A percentile compares a stretch with the other conserved stretches of the same genome.
Evolutionary conservation across 129 eudicot genomes (phyloP).

Genomic region (Silybum marianum): DNA sequence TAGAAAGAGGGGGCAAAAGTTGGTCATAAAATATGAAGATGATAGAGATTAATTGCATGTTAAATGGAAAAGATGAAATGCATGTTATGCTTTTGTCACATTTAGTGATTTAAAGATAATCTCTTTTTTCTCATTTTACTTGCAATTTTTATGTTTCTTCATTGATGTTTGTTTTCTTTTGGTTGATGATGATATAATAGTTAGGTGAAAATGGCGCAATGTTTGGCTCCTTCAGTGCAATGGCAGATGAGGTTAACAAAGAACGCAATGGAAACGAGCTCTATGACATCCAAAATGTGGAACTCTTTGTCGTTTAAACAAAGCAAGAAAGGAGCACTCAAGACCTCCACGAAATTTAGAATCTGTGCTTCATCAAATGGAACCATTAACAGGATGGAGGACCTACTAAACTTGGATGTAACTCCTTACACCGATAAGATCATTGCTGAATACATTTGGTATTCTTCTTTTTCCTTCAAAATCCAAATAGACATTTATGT

Average conservation of each 20-base stretch:
- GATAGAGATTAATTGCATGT: neutral
- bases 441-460: slow-evolving; percentile 98
- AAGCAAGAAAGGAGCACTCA: slow-evolving; percentile 63
- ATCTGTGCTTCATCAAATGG: slow-evolving; percentile 62
- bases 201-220: slow-evolving; percentile 79
- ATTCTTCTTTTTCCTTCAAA: neutral
- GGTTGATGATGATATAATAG: slow-evolving; percentile 2
- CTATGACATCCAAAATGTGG: slow-evolving; percentile 67
- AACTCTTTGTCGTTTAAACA: slow-evolving; percentile 70
- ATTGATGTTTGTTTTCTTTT: slow-evolving; percentile 15
- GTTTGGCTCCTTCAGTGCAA: slow-evolving; percentile 93
- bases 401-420: slow-evolving; percentile 84
- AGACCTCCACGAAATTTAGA: slow-evolving; percentile 54
- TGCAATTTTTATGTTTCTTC: neutral
- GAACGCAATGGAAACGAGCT: slow-evolving; percentile 47
- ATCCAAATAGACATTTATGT: neutral
- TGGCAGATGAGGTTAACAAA: slow-evolving; percentile 75
- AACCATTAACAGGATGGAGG: slow-evolving; percentile 85
- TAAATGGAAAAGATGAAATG: neutral
- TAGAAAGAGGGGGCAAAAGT: neutral
- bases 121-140: neutral
- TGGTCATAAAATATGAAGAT: slow-evolving; percentile 8
- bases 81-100: neutral
- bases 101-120: neutral
- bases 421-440: slow-evolving; percentile 81